Base-by-base conservation (phyloP, 305 asterid genomes). In the Solanum aculeatissimum region DNA sequence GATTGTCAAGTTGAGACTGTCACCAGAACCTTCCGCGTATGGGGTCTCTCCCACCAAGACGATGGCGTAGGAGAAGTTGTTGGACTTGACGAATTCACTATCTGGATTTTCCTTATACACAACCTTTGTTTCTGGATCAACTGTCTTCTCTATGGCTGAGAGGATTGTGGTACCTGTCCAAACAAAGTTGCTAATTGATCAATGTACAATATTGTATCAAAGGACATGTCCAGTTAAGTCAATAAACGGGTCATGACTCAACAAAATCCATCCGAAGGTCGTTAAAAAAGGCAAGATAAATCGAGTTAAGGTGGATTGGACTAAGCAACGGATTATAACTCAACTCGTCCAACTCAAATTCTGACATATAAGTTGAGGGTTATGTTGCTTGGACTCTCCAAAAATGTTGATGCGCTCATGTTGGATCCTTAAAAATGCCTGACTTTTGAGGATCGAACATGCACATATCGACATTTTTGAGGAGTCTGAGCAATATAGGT, bases 11-110 rank as follows among this genome's bases (percentile, higher is more conserved):
- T 92, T 88, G 80, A 85, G 47, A 88, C 66, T 93, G 82, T 93
- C 95, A 19, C 97, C 97, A 0, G 12, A 54, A 12, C 88, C 85
- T 87, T 93, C 97, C 0, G 95, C 83, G 60, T 93, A 93, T 7
- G 97, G 93, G 4, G 68, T 72, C 84, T 93, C 95, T 57, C 95
- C 97, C 8, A 92, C 97, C 42, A 89, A 93, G 1, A 93, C 93
- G 15, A 93, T 84, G 3, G 95, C 95, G 5, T 89, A 90, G 15
- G 92, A 84, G 79, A 91, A 90, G 10, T 89, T 75, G 19, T 83
- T 83, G 35, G 91, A 86, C 85, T 89, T 87, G 0, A 93, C 83
- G 19, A 86, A 89, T 79, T 62, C 83, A 43, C 87, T 60, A 9
- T 84, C 83, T 0, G 93, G 94, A 43, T 89, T 91, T 86, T 91